Percentiles rank a stretch among this genome's conserved stretches.
phyloP scores from a whole-genome alignment of 257 asterid species.

The Solanum neorickii region DNA sequence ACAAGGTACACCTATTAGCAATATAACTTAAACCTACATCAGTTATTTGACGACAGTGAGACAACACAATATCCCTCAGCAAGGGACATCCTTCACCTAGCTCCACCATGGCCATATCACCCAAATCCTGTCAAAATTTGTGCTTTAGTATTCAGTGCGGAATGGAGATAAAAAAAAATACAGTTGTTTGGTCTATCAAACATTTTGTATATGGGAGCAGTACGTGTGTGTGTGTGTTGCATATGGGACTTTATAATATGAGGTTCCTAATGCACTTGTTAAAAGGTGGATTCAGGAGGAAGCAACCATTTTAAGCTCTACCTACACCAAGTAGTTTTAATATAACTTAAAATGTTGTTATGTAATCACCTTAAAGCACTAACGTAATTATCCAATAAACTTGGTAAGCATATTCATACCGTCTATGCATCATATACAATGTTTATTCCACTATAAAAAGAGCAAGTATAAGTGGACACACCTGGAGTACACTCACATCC shows the following conservation, averaged over 20 bases:
- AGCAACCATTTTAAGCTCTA: not conserved
- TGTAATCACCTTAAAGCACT: not conserved
- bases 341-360: not conserved
- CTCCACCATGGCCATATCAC: slow-evolving; percentile 68
- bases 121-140: slow-evolving; percentile 35
- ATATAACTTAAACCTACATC: slow-evolving; percentile 53
- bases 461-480: slow-evolving; percentile 11
- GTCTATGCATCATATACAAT: not conserved
- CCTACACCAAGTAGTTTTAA: not conserved
- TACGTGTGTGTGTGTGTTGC: not conserved
- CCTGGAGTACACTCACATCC: slow-evolving; percentile 91
- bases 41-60: slow-evolving; percentile 79
- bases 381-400: not conserved
- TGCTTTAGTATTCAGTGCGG: not conserved
- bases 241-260: not conserved
- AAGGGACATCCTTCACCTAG: slow-evolving; percentile 63
- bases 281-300: not conserved
- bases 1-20: slow-evolving; percentile 33
- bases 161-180: not conserved
- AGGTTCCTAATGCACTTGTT: not conserved
- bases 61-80: slow-evolving; percentile 62
- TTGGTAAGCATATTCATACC: not conserved
- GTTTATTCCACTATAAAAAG: not conserved
- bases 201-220: not conserved
- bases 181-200: not conserved